These are phyloP conservation scores for Aspergillus unguis DNA, from an alignment of 2,329 filamentous ascomycete genomes.

Conservation along the genomic window DNA sequence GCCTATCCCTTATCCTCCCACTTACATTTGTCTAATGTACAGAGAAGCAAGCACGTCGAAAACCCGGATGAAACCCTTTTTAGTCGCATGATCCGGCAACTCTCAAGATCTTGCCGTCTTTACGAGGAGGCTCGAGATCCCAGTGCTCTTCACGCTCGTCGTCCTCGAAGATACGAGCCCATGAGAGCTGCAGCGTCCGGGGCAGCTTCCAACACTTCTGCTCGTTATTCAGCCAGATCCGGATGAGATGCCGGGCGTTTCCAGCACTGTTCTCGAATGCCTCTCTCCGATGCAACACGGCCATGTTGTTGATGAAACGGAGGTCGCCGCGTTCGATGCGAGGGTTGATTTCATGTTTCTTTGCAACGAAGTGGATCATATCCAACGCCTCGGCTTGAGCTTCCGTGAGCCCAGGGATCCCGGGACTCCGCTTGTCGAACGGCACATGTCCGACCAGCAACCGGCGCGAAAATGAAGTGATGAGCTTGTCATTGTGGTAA, in stretches of 20 bases:
- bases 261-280: slow-evolving; percentile 11
- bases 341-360: slow-evolving; percentile 13
- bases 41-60: too few species aligned
- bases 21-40: too few species aligned
- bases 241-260: slow-evolving; percentile 11
- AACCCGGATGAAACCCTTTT: neutral
- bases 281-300: slow-evolving; percentile 11
- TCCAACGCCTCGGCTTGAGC: slow-evolving; percentile 12
- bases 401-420: slow-evolving; percentile 13
- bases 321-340: slow-evolving; percentile 12
- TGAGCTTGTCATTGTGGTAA: slow-evolving; percentile 11
- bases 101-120: slow-evolving; percentile 12
- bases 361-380: slow-evolving; percentile 9
- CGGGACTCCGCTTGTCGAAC: slow-evolving; percentile 9
- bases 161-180: slow-evolving; percentile 13
- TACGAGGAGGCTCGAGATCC: slow-evolving; percentile 10
- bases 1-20: too few species aligned
- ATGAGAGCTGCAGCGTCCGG: slow-evolving; percentile 9
- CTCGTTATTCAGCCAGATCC: slow-evolving; percentile 12
- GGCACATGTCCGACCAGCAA: slow-evolving; percentile 12
- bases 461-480: slow-evolving; percentile 12
- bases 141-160: slow-evolving; percentile 11
- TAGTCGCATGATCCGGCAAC: slow-evolving; percentile 14
- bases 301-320: slow-evolving; percentile 16
- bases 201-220: slow-evolving; percentile 14